These are phyloP conservation scores for Aspergillus fumigatiaffinis DNA, from an alignment of 2,329 filamentous ascomycete species.

Conservation along the genomic window DNA sequence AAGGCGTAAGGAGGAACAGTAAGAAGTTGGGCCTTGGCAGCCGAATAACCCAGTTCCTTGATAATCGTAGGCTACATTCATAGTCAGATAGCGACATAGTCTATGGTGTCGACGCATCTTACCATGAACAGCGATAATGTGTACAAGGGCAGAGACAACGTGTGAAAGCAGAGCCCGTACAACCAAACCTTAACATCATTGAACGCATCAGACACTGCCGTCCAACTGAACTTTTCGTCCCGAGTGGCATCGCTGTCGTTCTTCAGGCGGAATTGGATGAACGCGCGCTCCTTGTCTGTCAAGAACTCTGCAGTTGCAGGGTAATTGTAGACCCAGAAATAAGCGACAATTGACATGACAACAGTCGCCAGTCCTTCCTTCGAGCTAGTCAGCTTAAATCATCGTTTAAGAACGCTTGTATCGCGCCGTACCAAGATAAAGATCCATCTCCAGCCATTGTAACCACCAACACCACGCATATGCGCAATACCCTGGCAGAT, in stretches of 20 bases:
- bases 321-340: constrained; percentile 43
- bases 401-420: background rate
- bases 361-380: constrained; percentile 69
- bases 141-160: constrained; percentile 59
- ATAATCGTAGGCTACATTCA: constrained; percentile 38
- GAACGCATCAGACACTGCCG: constrained; percentile 59
- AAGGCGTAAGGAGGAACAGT: constrained; percentile 63
- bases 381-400: background rate
- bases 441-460: constrained; percentile 60
- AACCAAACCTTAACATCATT: constrained; percentile 69
- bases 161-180: constrained; percentile 68
- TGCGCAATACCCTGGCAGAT: constrained; percentile 43
- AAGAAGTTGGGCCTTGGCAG: constrained; percentile 48
- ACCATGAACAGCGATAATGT: constrained; percentile 38
- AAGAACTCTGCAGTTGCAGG: constrained; percentile 41
- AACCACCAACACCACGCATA: constrained; percentile 44
- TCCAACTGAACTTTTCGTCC: constrained; percentile 66
- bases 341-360: constrained; percentile 41
- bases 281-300: constrained; percentile 50
- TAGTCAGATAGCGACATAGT: background rate
- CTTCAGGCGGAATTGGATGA: constrained; percentile 60
- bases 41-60: constrained; percentile 39
- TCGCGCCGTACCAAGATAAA: constrained; percentile 52
- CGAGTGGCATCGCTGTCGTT: constrained; percentile 67
- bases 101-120: background rate